A percentile compares a stretch with the other conserved stretches of the same genome.
Conservation (phyloP, 1,139 yeast genomes). For the Debaryomycetaceae sp. region DNA sequence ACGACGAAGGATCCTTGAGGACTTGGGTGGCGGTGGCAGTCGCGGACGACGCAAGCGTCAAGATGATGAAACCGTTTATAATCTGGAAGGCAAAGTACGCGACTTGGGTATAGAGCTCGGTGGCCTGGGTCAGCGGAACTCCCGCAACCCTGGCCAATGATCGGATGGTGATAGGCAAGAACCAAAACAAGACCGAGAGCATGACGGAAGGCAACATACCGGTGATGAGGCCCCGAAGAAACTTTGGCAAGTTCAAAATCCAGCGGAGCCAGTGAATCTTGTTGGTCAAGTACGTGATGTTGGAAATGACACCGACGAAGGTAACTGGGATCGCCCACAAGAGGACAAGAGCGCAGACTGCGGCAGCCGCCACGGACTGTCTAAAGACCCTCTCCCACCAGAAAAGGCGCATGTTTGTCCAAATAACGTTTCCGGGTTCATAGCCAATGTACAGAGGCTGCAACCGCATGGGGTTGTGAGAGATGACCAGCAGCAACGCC, state of each 20-base stretch:
- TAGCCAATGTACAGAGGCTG: constrained; percentile 42
- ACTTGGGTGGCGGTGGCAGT: constrained; percentile 63
- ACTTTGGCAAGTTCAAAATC: constrained; percentile 56
- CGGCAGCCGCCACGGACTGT: constrained; percentile 45
- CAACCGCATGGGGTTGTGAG: constrained; percentile 43
- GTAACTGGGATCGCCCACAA: constrained; percentile 96
- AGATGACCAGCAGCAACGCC: constrained; percentile 51
- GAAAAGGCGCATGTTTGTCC: constrained; percentile 63
- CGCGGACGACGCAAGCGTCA: constrained; percentile 64
- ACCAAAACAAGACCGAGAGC: constrained; percentile 71
- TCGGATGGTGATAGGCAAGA: constrained; percentile 64
- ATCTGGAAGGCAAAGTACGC: constrained; percentile 66
- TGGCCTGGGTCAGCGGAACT: constrained; percentile 47
- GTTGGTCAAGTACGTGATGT: constrained; percentile 60
- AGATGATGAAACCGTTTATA: constrained; percentile 58
- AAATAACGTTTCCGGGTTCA: constrained; percentile 51
- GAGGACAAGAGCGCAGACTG: constrained; percentile 49
- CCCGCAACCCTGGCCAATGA: constrained; percentile 60
- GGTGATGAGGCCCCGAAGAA: constrained; percentile 69
- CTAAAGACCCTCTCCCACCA: constrained; percentile 78
- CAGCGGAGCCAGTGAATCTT: constrained; percentile 62
- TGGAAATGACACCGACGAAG: constrained; percentile 87
- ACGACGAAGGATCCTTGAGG: constrained; percentile 50
- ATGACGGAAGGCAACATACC: constrained; percentile 79
- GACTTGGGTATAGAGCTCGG: constrained; percentile 66